Percentiles rank a stretch among this genome's conserved stretches.
Conservation (phyloP, 129 eudicot species). For the Flaveria robusta region DNA sequence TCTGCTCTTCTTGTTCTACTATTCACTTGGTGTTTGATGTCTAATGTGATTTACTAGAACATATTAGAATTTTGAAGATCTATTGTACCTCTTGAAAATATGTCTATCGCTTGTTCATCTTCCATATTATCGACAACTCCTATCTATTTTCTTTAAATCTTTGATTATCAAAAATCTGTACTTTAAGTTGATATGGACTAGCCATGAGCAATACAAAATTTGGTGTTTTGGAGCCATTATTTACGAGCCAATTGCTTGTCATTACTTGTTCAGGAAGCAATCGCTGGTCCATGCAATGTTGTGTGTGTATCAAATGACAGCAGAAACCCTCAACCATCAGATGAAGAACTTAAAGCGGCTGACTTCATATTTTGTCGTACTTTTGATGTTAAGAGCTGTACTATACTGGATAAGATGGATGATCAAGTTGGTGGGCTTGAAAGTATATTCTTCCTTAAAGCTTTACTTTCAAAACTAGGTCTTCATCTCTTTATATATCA, state of each 20-base stretch:
- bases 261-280: constrained; percentile 64
- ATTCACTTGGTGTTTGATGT: not conserved
- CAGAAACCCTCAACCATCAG: constrained; percentile 80
- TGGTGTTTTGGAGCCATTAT: not conserved
- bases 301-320: constrained; percentile 71
- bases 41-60: not conserved
- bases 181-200: not conserved
- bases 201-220: not conserved
- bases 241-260: not conserved
- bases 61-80: not conserved
- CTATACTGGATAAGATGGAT: constrained; percentile 59
- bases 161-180: not conserved
- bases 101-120: not conserved
- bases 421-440: constrained; percentile 67
- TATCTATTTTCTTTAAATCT: not conserved
- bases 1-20: not conserved
- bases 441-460: constrained; percentile 42
- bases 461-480: constrained; percentile 8
- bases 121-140: not conserved
- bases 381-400: constrained; percentile 63
- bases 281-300: constrained; percentile 91
- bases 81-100: not conserved
- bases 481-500: constrained; percentile 16
- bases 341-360: constrained; percentile 60
- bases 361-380: constrained; percentile 82